Percentiles rank a stretch among this genome's conserved stretches.
Evolutionary conservation across 2,329 filamentous ascomycete genomes (phyloP).

Genomic region (Helotiales sp.): DNA sequence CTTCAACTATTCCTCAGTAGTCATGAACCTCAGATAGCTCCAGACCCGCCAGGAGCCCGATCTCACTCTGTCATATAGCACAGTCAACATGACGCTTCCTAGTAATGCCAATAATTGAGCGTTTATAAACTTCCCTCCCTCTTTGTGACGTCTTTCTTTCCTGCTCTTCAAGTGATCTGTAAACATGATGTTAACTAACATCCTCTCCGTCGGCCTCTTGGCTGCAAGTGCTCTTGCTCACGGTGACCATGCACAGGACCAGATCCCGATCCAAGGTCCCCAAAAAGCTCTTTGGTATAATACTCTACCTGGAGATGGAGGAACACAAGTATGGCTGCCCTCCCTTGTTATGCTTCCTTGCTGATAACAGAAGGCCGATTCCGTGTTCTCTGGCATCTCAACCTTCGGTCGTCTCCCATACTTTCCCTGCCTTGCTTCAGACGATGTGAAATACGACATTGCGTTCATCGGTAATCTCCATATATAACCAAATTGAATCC

Average conservation of each 20-base stretch:
- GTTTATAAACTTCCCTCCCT: slow-evolving; percentile 18
- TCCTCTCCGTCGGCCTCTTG: slow-evolving; percentile 27
- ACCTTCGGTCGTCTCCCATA: slow-evolving; percentile 82
- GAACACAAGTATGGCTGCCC: slow-evolving; percentile 63
- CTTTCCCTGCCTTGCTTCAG: slow-evolving; percentile 70
- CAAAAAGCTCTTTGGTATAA: slow-evolving; percentile 81
- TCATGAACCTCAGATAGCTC: slow-evolving; percentile 17
- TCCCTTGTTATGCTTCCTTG: slow-evolving; percentile 4
- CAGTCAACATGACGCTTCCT: slow-evolving; percentile 23
- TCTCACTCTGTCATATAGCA: slow-evolving; percentile 17
- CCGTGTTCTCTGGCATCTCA: slow-evolving; percentile 84
- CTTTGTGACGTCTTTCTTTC: slow-evolving; percentile 2
- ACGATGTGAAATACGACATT: slow-evolving; percentile 75
- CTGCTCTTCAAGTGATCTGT: background rate
- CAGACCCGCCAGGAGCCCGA: too few relatives aligned
- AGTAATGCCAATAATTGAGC: slow-evolving; percentile 24
- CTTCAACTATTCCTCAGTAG: slow-evolving; percentile 16
- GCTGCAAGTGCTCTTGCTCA: slow-evolving; percentile 78
- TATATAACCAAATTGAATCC: slow-evolving; percentile 4
- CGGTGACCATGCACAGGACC: slow-evolving; percentile 73
- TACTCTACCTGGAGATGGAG: slow-evolving; percentile 77
- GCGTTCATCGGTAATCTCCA: slow-evolving; percentile 69
- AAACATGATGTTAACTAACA: slow-evolving; percentile 29
- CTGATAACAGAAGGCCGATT: slow-evolving; percentile 64
- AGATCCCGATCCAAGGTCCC: slow-evolving; percentile 52